phyloP scores from a whole-genome alignment of 352 stramenopile genomes.

The Phytopythium chamaehyphon region DNA sequence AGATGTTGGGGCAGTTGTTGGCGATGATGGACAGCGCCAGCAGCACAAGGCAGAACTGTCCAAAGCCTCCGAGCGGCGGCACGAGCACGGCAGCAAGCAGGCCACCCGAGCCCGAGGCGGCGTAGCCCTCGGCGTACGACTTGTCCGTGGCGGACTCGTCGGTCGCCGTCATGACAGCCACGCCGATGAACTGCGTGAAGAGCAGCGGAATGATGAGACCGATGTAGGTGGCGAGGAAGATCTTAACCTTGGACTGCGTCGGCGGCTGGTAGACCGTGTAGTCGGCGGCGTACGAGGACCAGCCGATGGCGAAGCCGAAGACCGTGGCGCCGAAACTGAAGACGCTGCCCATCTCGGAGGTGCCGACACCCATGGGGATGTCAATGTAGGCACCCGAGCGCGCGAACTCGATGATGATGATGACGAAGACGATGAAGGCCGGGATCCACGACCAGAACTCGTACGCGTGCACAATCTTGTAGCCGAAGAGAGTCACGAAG shows the following conservation, averaged over 20 bases:
- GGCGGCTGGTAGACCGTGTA: slow-evolving; percentile 45
- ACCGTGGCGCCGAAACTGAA: slow-evolving; percentile 31
- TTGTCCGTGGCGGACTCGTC: slow-evolving; percentile 15
- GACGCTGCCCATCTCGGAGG: slow-evolving; percentile 25
- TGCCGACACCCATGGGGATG: slow-evolving; percentile 37
- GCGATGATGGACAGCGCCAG: slow-evolving; percentile 45
- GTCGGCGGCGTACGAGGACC: slow-evolving; percentile 33
- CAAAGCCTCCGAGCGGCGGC: slow-evolving; percentile 29
- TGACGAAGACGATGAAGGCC: slow-evolving; percentile 42
- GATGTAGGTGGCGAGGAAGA: slow-evolving; percentile 36
- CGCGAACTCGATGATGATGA: slow-evolving; percentile 33
- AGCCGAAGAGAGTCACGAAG: slow-evolving; percentile 41
- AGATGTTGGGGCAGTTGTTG: slow-evolving; percentile 56
- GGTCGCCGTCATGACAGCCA: slow-evolving; percentile 36
- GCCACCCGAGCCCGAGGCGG: slow-evolving; percentile 20
- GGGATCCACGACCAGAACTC: slow-evolving; percentile 51
- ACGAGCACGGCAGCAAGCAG: slow-evolving; percentile 34
- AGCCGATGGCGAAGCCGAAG: slow-evolving; percentile 37
- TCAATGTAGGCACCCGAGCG: slow-evolving; percentile 34
- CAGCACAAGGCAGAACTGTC: slow-evolving; percentile 36
- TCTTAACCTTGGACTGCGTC: slow-evolving; percentile 36
- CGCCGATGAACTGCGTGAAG: slow-evolving; percentile 37
- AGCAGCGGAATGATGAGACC: slow-evolving; percentile 37
- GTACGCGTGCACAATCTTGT: slow-evolving; percentile 47
- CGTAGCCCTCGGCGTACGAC: slow-evolving; percentile 31